Base-by-base conservation (phyloP, 768 basidiomycete genomes). In the Phylloporus sp. region DNA sequence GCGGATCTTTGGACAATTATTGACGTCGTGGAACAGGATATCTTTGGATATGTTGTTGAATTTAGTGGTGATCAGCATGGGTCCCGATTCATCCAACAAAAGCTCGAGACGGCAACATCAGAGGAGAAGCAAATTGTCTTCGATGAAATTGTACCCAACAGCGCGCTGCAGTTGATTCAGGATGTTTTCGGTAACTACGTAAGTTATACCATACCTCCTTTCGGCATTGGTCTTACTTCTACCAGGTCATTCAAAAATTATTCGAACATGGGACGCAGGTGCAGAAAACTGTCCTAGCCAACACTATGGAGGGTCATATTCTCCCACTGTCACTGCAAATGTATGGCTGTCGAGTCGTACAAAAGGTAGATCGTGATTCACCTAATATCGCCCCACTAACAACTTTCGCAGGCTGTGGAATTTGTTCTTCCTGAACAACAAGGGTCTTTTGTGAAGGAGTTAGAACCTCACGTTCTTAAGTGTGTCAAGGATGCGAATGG, bases 161-260 rank as follows among this genome's bases (percentile, higher is more conserved):
- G 86, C 61, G 77, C 83, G 5, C 68, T 93, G 42, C 80, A 84
- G 47, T 77, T 97, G 48, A 87, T 94, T 54, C 86, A 86, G 60
- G 92, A 97, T 64, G 89, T 97, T 40, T 98, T 95, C 65, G 95
- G 95, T 50, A 98, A 98, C 73, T 98, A 97, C 72, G 89, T 91
- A 65, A 59, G 86, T 72, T 27, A 16, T 45, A 15, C 5, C 6
- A 24, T 15, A 28, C 52, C 29, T 46, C 46, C 32, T 36, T 12
- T 18, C 38, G 34, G 11, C 29, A 20, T 7, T 5, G 23, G 20
- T 49, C 40, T 63, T 16, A 68, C 39, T 52, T 34, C 29, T 32
- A 41, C 31, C 38, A 95, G 92, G 92, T 94, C 47, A 82, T 95
- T 54, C 95, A 98, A 69, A 95, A 95, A 70, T 66, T 97, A 59